phyloP scores from a whole-genome alignment of 306 rosid species.

The Dryas alaskensis region DNA sequence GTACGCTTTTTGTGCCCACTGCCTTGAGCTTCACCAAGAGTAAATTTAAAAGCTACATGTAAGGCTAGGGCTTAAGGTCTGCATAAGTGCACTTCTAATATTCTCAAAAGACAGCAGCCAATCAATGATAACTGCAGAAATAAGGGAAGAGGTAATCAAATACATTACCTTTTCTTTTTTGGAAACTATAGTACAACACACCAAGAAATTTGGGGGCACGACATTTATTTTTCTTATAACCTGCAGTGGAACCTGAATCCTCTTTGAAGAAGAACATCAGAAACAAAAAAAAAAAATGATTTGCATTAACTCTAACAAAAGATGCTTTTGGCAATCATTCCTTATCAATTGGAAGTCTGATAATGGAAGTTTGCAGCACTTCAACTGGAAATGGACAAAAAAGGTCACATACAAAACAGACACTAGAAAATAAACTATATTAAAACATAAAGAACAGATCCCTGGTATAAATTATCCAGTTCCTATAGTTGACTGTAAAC shows the following conservation, averaged over 20 bases:
- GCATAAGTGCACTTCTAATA: neutral
- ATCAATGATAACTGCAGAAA: neutral
- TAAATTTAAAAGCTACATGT: neutral
- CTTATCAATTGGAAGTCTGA: neutral
- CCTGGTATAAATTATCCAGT: slow-evolving; percentile 12
- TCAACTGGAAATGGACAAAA: slow-evolving; percentile 5
- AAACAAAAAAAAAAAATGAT: neutral
- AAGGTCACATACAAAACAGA: neutral
- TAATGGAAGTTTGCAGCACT: neutral
- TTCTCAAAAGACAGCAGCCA: neutral
- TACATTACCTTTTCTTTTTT: slow-evolving; percentile 3
- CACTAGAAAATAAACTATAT: neutral
- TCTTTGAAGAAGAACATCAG: neutral
- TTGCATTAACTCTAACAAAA: neutral
- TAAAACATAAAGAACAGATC: neutral
- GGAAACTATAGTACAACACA: neutral
- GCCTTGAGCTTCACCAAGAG: neutral
- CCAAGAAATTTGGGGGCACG: neutral
- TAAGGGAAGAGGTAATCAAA: neutral
- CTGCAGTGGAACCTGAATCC: slow-evolving; percentile 5
- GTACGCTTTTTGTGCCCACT: neutral
- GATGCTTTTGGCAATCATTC: slow-evolving; percentile 1
- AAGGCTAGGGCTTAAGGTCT: neutral
- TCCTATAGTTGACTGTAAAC: slow-evolving; percentile 19
- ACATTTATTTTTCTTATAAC: neutral